phyloP scores from a whole-genome alignment of 2,329 filamentous ascomycete species.

The Aspergillus puulaauensis region DNA sequence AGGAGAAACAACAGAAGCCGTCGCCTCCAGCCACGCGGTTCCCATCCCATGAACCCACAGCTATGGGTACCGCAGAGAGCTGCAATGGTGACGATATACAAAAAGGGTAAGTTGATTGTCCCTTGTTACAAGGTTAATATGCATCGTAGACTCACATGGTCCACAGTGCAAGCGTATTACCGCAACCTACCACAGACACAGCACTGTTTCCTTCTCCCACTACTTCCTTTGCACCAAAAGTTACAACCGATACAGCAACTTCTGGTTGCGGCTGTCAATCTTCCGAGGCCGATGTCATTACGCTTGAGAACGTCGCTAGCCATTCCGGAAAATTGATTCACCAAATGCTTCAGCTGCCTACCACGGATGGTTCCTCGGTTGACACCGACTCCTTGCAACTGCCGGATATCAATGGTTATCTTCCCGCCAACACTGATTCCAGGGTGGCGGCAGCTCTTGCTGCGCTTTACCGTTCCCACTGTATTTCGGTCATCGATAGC shows the following conservation, averaged over 20 bases:
- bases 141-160: constrained; percentile 14
- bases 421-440: constrained; percentile 77
- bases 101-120: constrained; percentile 27
- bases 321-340: constrained; percentile 40
- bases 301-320: constrained; percentile 36
- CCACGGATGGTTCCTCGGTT: constrained; percentile 34
- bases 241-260: constrained; percentile 22
- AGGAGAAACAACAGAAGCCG: constrained; percentile 42
- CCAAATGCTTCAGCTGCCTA: constrained; percentile 41
- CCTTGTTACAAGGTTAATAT: not conserved
- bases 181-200: constrained; percentile 37
- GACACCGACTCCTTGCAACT: constrained; percentile 73
- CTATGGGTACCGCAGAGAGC: constrained; percentile 21
- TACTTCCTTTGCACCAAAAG: constrained; percentile 35
- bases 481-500: constrained; percentile 91
- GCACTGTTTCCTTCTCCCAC: constrained; percentile 42
- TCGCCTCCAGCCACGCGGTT: constrained; percentile 26
- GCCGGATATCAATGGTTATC: constrained; percentile 81
- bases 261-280: constrained; percentile 33
- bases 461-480: constrained; percentile 89
- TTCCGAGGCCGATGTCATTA: constrained; percentile 28
- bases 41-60: constrained; percentile 20
- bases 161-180: constrained; percentile 28
- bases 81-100: constrained; percentile 28
- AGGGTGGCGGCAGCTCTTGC: constrained; percentile 84